phyloP scores from a whole-genome alignment of 1,139 yeast genomes.

The Nematodospora anomalae region DNA sequence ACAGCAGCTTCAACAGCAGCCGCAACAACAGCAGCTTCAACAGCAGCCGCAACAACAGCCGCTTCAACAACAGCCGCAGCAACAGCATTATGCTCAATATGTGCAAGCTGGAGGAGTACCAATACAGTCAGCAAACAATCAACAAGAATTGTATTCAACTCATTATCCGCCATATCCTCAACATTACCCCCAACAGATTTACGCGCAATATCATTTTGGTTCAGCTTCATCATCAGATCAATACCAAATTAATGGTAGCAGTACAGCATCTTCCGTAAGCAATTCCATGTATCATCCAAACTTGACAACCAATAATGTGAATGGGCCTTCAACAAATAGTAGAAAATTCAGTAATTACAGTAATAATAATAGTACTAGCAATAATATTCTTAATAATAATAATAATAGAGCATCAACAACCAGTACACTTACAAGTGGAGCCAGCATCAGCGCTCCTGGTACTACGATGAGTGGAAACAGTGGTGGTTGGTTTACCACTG shows the following conservation, averaged over 20 bases:
- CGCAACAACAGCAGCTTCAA: constrained; percentile 4
- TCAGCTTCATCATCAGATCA: constrained; percentile 17
- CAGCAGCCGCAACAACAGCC: constrained; percentile 3
- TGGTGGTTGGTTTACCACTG: constrained; percentile 9
- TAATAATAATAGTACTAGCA: constrained; percentile 5
- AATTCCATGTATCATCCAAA: constrained; percentile 7
- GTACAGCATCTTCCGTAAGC: constrained; percentile 16
- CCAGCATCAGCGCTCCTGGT: constrained; percentile 10
- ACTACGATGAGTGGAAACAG: constrained; percentile 1
- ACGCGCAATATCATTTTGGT: constrained; percentile 15
- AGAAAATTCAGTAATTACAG: not conserved
- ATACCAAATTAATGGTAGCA: constrained; percentile 9
- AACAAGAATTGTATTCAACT: constrained; percentile 10
- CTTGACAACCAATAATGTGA: constrained; percentile 10
- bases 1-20: constrained; percentile 3
- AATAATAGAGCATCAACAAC: constrained; percentile 4
- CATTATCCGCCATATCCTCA: constrained; percentile 18
- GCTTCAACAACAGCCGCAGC: constrained; percentile 11
- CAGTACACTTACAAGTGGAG: constrained; percentile 4
- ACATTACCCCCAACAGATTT: constrained; percentile 11
- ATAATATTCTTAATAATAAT: constrained; percentile 4
- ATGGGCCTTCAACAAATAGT: constrained; percentile 8
- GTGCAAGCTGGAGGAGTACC: constrained; percentile 3
- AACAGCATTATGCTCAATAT: constrained; percentile 12
- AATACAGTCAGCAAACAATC: constrained; percentile 2